These are phyloP conservation scores for Pulveroboletus sp. DNA, from an alignment of 768 basidiomycete genomes.

Conservation along the genomic window DNA sequence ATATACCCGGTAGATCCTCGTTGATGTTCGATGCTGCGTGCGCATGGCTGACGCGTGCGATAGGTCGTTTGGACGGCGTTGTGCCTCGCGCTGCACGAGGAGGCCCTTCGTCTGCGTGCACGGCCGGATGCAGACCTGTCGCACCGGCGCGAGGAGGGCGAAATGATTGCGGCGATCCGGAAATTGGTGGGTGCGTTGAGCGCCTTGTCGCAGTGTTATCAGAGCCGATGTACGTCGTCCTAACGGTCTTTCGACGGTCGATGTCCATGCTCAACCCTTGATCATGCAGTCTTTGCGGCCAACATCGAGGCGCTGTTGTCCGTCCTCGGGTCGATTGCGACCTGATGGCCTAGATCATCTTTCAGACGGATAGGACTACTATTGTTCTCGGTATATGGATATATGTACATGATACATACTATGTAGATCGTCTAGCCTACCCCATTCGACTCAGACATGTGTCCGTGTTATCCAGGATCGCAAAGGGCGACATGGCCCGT, in stretches of 20 bases:
- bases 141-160: slow-evolving; percentile 10
- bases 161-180: slow-evolving; percentile 13
- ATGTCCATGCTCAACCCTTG: too few relatives aligned
- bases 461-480: slow-evolving; percentile 21
- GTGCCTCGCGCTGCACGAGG: slow-evolving; percentile 20
- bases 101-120: slow-evolving; percentile 17
- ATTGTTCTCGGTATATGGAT: background rate
- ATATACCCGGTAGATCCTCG: slow-evolving; percentile 13
- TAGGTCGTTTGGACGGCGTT: slow-evolving; percentile 24
- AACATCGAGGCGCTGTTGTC: slow-evolving; percentile 25
- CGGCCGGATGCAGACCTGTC: slow-evolving; percentile 1
- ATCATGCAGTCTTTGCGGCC: slow-evolving; percentile 16
- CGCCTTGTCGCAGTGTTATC: slow-evolving; percentile 14
- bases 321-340: slow-evolving; percentile 18
- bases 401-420: background rate
- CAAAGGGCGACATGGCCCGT: slow-evolving; percentile 23
- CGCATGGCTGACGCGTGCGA: background rate
- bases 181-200: slow-evolving; percentile 15
- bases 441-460: slow-evolving; percentile 5
- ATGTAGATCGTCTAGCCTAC: background rate
- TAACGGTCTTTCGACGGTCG: background rate
- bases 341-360: background rate
- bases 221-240: slow-evolving; percentile 19
- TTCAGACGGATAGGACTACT: background rate
- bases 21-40: too few relatives aligned